phyloP scores from a whole-genome alignment of 1,139 yeast species.

The Candida sp. region DNA sequence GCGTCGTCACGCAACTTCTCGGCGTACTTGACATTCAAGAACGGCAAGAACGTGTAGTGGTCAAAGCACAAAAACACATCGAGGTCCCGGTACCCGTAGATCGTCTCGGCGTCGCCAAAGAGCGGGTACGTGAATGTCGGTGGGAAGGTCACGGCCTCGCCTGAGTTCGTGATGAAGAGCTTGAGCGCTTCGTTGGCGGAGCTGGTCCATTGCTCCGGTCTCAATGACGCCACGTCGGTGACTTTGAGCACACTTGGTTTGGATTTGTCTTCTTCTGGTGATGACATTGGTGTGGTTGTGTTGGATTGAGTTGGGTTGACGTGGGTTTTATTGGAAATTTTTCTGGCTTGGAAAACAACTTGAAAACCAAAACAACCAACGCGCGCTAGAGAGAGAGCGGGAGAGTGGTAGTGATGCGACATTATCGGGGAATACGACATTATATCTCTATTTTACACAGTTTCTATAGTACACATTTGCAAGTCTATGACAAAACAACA shows the following conservation, averaged over 20 bases:
- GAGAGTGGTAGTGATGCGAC: neutral
- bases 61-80: slow-evolving; percentile 52
- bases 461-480: neutral
- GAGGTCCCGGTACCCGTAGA: slow-evolving; percentile 82
- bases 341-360: neutral
- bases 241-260: neutral
- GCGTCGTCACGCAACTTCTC: slow-evolving; percentile 50
- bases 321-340: neutral
- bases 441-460: neutral
- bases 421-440: neutral
- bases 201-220: slow-evolving; percentile 69
- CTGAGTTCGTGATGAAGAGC: slow-evolving; percentile 55
- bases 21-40: slow-evolving; percentile 58
- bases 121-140: slow-evolving; percentile 93
- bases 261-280: neutral
- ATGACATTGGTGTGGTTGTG: neutral
- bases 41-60: slow-evolving; percentile 49
- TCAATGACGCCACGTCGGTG: slow-evolving; percentile 21
- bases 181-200: slow-evolving; percentile 69
- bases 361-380: neutral
- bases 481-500: slow-evolving; percentile 60
- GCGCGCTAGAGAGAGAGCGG: neutral
- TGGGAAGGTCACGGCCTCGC: slow-evolving; percentile 58
- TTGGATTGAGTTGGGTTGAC: neutral
- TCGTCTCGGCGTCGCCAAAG: slow-evolving; percentile 88